Evolutionary conservation across 352 stramenopile species (phyloP), one percentile per base, ranked within the genome.

Genomic region (Globisporangium carolinianum): DNA sequence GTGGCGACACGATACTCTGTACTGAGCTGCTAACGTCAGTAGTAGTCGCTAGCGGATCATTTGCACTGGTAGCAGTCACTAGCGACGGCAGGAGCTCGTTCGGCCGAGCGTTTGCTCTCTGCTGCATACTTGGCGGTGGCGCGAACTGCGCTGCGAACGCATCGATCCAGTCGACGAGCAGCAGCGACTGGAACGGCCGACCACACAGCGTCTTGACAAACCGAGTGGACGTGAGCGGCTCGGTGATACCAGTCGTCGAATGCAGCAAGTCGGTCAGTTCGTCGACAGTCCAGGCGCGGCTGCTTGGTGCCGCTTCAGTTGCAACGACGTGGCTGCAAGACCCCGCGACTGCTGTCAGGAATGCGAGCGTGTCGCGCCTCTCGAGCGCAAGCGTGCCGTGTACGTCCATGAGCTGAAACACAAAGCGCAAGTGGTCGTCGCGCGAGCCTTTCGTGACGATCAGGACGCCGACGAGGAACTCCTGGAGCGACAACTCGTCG

Each of bases 381-480:
- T 10, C 50, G n/a, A 73, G 55, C 37, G 68, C 67, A 47, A 67
- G 51, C 0, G 24, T 35, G 3, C 51, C 43, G 14, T 53, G 38
- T 2, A 49, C 38, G 53, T 66, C 64, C 57, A 79, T 69, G 24
- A 82, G 61, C 58, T 73, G 64, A 38, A 76, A 86, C 10, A 71
- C 53, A 45, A 80, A 73, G 32, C 43, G 47, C n/a, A 86, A 46
- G 9, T 76, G 73, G 48, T 84, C 72, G n/a, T 77, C 66, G 4
- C 57, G 69, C 6, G 66, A 69, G 12, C 76, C 65, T 60, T 75
- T 80, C 17, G 39, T 57, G 5, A 63, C 60, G 38, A 68, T 53
- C 45, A 61, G 48, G 9, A 77, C 49, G 35, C 67, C 72, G 8
- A 65, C 58, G 36, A 75, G 52, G 43, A 86, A 86, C 45, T 77